Conservation (phyloP, 192 early-diverging fungal genomes). For the Dissophora globulifera region DNA sequence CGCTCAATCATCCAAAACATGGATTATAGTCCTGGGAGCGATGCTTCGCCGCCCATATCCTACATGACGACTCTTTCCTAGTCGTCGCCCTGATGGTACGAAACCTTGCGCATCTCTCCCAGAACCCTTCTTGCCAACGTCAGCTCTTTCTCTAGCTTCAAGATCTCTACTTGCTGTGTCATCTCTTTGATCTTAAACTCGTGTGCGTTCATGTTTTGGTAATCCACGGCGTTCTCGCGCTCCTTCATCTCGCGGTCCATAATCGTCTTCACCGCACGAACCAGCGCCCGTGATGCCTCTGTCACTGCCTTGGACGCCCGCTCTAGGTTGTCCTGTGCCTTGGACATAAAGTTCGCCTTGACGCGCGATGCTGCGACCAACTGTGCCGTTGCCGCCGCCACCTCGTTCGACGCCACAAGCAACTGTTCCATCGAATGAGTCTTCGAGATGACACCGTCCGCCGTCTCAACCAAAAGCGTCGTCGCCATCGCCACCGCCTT, state of each 20-base stretch:
- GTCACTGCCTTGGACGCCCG: constrained; percentile 93
- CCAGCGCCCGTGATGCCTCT: constrained; percentile 90
- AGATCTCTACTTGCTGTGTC: constrained; percentile 97
- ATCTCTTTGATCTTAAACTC: constrained; percentile 97
- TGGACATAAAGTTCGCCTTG: constrained; percentile 91
- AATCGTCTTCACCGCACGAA: constrained; percentile 90
- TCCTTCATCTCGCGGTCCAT: constrained; percentile 78
- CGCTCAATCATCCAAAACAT: no score
- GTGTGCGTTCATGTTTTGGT: constrained; percentile 82
- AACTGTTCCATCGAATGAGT: constrained; percentile 93
- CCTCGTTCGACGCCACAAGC: constrained; percentile 98
- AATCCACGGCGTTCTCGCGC: constrained; percentile 69
- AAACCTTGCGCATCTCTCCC: constrained; percentile 91
- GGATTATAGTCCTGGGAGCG: no score
- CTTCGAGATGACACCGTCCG: constrained; percentile 94
- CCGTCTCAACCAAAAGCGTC: constrained; percentile 90
- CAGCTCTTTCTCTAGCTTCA: constrained; percentile 95
- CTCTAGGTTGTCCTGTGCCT: constrained; percentile 93
- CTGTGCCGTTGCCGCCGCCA: constrained; percentile 95
- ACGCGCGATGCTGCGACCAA: constrained; percentile 96
- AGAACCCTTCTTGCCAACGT: constrained; percentile 84
- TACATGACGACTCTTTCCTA: constrained; percentile 5
- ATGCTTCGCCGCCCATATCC: no score
- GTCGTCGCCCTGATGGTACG: constrained; percentile 73
- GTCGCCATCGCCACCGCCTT: constrained; percentile 96